phyloP scores from a whole-genome alignment of 306 rosid genomes.

The apple (Malus domestica) region ASM211411v1 NC_041800.1:32514233-32514732 shows the following conservation, averaged over 20 bases:
- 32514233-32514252: no score
- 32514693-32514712: not conserved
- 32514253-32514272: not conserved
- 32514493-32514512: conserved; percentile 73
- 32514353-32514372: conserved; percentile 16
- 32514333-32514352: conserved; percentile 2
- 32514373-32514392: conserved; percentile 52
- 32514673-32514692: not conserved
- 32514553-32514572: not conserved
- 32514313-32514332: not conserved
- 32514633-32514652: not conserved
- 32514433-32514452: conserved; percentile 73
- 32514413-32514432: conserved; percentile 86
- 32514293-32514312: not conserved
- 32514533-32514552: not conserved
- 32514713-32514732: not conserved
- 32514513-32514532: conserved; percentile 9
- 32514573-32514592: not conserved
- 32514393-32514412: conserved; percentile 96
- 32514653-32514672: not conserved
- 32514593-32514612: not conserved
- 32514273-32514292: not conserved
- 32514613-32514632: no score
- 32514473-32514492: conserved; percentile 98
- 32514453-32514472: conserved; percentile 92